Evolutionary conservation across 176 grass and related monocot species (phyloP).

Genomic region (Microstegium vimineum): DNA sequence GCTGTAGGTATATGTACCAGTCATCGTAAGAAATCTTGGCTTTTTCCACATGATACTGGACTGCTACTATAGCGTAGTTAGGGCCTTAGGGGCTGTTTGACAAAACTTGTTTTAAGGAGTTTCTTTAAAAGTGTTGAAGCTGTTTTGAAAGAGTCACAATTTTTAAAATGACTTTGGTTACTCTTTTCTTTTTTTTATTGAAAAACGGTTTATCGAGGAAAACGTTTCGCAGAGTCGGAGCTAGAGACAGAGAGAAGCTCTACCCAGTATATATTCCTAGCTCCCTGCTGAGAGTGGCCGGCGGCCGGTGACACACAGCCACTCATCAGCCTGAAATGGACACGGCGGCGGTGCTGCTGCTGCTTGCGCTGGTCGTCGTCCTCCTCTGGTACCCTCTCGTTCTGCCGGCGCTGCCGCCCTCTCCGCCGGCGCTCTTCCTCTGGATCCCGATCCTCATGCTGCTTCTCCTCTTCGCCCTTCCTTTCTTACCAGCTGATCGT

Average conservation of each 20-base stretch:
- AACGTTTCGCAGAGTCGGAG: too few relatives aligned
- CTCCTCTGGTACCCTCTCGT: conserved; percentile 45
- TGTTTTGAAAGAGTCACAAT: too few relatives aligned
- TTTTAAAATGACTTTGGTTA: too few relatives aligned
- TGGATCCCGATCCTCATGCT: conserved; percentile 52
- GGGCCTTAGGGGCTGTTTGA: too few relatives aligned
- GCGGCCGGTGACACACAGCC: not conserved
- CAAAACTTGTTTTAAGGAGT: too few relatives aligned
- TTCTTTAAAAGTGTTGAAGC: too few relatives aligned
- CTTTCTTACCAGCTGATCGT: conserved; percentile 9
- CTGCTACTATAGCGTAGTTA: too few relatives aligned
- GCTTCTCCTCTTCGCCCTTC: conserved; percentile 30
- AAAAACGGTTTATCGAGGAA: too few relatives aligned
- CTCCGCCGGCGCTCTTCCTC: conserved; percentile 39
- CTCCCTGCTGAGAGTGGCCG: not conserved
- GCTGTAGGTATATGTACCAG: not conserved
- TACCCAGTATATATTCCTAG: not conserved
- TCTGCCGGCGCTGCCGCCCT: conserved; percentile 49
- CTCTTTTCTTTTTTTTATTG: too few relatives aligned
- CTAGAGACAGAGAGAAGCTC: too few relatives aligned
- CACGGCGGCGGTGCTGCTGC: conserved; percentile 15
- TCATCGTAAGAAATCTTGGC: not conserved
- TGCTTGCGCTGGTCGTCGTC: conserved; percentile 31
- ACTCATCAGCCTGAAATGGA: not conserved
- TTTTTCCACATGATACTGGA: not conserved